These are phyloP conservation scores for Torrubiella hemipterigena DNA, from an alignment of 2,329 filamentous ascomycete species.

Conservation along the genomic window DNA sequence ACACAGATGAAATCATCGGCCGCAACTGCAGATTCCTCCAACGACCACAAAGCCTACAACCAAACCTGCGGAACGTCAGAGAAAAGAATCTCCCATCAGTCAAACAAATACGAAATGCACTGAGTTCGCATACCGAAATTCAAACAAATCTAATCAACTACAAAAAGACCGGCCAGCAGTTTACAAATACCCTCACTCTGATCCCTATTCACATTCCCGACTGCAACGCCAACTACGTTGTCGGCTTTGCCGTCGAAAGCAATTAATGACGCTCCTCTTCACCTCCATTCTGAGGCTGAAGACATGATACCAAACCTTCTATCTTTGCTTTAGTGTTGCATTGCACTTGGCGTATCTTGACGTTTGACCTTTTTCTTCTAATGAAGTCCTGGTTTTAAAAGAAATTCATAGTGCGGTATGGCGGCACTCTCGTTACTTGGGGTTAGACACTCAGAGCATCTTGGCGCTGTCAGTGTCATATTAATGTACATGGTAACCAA, in stretches of 20 bases:
- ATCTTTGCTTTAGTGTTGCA: too few species aligned
- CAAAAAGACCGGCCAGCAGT: constrained; percentile 64
- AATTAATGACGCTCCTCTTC: too few species aligned
- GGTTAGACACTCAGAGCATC: too few species aligned
- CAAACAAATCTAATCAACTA: constrained; percentile 60
- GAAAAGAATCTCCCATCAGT: constrained; percentile 39
- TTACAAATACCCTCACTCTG: constrained; percentile 77
- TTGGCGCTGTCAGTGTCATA: too few species aligned
- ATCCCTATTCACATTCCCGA: constrained; percentile 64
- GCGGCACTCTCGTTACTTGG: too few species aligned
- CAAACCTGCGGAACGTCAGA: constrained; percentile 3
- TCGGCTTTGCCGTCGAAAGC: constrained; percentile 73
- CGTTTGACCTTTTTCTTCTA: too few species aligned
- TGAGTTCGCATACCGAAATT: constrained; percentile 32
- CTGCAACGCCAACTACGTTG: constrained; percentile 55
- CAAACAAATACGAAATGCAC: constrained; percentile 35
- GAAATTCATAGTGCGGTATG: too few species aligned
- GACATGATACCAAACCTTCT: too few species aligned
- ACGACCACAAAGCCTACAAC: constrained; percentile 46
- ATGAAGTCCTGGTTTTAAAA: too few species aligned
- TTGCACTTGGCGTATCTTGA: too few species aligned
- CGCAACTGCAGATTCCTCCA: constrained; percentile 80
- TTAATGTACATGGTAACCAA: too few species aligned
- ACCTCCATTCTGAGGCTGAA: too few species aligned
- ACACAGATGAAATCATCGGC: constrained; percentile 59